Percentiles rank a stretch among this genome's conserved stretches.
Evolutionary conservation across 140 eudicot genomes (phyloP).

Genomic region (Bidens hawaiensis): DNA sequence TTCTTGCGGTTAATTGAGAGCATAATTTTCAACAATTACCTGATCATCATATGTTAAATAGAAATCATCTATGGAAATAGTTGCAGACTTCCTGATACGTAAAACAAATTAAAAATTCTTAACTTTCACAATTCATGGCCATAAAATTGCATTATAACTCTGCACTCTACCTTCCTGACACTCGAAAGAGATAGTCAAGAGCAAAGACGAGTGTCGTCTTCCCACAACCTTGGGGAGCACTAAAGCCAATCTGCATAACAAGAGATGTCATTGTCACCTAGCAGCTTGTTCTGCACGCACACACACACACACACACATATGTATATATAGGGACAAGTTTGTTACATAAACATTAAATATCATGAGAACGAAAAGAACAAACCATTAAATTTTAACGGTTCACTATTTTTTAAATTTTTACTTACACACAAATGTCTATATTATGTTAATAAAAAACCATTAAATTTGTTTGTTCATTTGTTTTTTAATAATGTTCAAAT

Average conservation of each 20-base stretch:
- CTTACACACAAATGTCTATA: too few relatives aligned
- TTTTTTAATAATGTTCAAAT: too few relatives aligned
- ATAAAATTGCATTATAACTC: slow-evolving; percentile 24
- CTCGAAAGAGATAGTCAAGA: slow-evolving; percentile 64
- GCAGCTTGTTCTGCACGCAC: background rate
- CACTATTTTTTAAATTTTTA: too few relatives aligned
- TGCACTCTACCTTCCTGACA: slow-evolving; percentile 74
- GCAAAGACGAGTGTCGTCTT: slow-evolving; percentile 96
- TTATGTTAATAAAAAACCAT: too few relatives aligned
- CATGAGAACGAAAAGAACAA: too few relatives aligned
- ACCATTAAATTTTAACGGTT: too few relatives aligned
- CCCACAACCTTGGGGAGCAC: slow-evolving; percentile 99
- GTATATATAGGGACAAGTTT: too few relatives aligned
- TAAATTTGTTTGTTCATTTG: too few relatives aligned
- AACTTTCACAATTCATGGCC: slow-evolving; percentile 9
- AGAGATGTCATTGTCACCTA: slow-evolving; percentile 10
- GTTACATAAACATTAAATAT: too few relatives aligned
- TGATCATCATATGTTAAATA: slow-evolving; percentile 81
- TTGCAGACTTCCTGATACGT: slow-evolving; percentile 77
- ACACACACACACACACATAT: background rate
- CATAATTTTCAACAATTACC: slow-evolving; percentile 33
- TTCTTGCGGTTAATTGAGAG: background rate
- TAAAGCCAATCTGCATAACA: slow-evolving; percentile 84
- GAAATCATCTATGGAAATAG: slow-evolving; percentile 91
- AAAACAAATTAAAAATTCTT: slow-evolving; percentile 20